Base-by-base conservation (phyloP, 345 rosid genomes). In the Populus deltoides region DNA sequence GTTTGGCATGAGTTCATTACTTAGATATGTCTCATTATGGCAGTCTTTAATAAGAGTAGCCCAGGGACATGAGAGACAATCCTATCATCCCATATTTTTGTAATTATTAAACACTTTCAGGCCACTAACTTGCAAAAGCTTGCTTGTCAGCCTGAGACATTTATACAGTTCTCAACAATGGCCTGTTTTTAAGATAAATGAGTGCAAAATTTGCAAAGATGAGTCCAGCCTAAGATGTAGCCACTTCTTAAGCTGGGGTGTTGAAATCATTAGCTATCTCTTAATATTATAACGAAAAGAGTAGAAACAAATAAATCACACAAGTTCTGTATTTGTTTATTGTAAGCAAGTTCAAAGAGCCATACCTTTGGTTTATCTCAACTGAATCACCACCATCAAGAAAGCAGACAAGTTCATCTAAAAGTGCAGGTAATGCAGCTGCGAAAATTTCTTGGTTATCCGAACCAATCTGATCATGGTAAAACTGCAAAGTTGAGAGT, bases 401-500 rank as follows among this genome's bases (percentile, higher is more conserved):
- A 86, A 95, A 95, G 90, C 98, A 93, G 61, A 95, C 85, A 71
- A 93, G 98, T 82, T 95, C 97, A 82, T 92, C 98, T 61, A 95
- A 84, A 83, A 95, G 96, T 47, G 90, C 98, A 81, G 99, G 98
- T 73, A 95, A 81, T 68, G 99, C 98, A 77, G 98, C 99, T 57
- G 97, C 82, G 83, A 93, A 95, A 69, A 93, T 90, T 87, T 95
- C 99, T 81, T 86, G 89, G 85, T 91, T 90, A 82, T 95, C 89
- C 39, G 97, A 92, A 84, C 96, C 93, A 86, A 86, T 90, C 73
- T 90, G 93, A 71, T 86, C 88, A 41, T 89, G 87, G 89, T 95
- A 95, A 83, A 93, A 91, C 79, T 91, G 91, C 86, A 95, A 86
- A 65, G 92, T 92, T 81, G 90, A 89, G 77, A 83, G 86, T 82